Conservation (phyloP, 192 early-diverging fungal species). For the Phycomyces nitens region DNA sequence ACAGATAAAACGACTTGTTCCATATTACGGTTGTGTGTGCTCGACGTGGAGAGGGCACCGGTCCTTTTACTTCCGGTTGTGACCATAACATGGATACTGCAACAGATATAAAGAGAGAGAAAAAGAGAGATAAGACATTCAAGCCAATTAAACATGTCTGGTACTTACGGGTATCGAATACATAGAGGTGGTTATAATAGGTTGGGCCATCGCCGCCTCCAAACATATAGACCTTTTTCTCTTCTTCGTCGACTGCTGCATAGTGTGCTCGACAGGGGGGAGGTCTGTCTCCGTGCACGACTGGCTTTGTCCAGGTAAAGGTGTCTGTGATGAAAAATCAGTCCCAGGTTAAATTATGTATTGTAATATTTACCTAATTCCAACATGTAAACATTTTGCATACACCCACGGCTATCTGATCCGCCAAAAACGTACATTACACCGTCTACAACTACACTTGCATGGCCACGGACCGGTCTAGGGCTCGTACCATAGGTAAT, state of each 20-base stretch:
- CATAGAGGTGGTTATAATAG: slow-evolving; percentile 76
- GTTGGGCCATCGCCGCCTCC: slow-evolving; percentile 84
- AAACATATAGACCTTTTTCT: slow-evolving; percentile 66
- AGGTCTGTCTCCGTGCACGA: slow-evolving; percentile 66
- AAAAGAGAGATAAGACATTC: slow-evolving; percentile 9
- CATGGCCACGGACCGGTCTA: slow-evolving; percentile 71
- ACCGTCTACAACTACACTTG: slow-evolving; percentile 69
- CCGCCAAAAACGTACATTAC: slow-evolving; percentile 84
- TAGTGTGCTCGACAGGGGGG: slow-evolving; percentile 84
- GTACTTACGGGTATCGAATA: slow-evolving; percentile 63
- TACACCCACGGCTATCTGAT: slow-evolving; percentile 69
- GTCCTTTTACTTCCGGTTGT: slow-evolving; percentile 49
- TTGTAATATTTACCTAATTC: slow-evolving; percentile 55
- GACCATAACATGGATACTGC: slow-evolving; percentile 56
- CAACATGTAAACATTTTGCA: slow-evolving; percentile 70
- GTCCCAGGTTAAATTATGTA: not conserved
- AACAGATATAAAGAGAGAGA: slow-evolving; percentile 26
- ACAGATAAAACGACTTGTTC: slow-evolving; percentile 68
- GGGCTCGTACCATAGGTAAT: slow-evolving; percentile 60
- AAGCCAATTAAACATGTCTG: not conserved
- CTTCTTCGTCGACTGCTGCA: slow-evolving; percentile 56
- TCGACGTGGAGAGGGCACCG: slow-evolving; percentile 62
- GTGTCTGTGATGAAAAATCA: slow-evolving; percentile 52
- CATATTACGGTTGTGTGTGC: slow-evolving; percentile 78
- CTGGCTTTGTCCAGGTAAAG: slow-evolving; percentile 75